Percentiles rank a stretch among this genome's conserved stretches.
These are phyloP conservation scores for Trifolium pratense DNA, from an alignment of 306 rosid species.

Conservation along the genomic window DNA sequence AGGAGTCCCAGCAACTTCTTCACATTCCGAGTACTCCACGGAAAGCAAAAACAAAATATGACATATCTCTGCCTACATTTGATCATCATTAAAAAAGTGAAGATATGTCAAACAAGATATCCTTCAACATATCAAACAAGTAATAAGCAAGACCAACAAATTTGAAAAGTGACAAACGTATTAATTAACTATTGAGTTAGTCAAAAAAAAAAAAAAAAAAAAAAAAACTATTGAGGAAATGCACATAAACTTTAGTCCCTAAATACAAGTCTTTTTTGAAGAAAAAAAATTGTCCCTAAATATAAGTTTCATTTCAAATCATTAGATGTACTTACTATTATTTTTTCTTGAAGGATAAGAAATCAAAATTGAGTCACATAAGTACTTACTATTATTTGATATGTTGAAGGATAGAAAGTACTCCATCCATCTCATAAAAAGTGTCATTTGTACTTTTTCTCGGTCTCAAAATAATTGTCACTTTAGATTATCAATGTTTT, in stretches of 20 bases:
- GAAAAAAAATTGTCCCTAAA: not conserved
- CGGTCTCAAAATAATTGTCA: no score
- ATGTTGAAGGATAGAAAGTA: no score
- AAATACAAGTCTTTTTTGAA: not conserved
- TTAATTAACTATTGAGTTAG: not conserved
- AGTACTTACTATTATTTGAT: no score
- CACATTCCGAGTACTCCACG: slow-evolving; percentile 83
- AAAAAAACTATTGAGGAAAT: not conserved
- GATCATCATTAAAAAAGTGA: slow-evolving; percentile 9
- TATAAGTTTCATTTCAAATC: not conserved
- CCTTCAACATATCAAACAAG: no score
- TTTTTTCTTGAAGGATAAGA: not conserved
- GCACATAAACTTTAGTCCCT: not conserved
- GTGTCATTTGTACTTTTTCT: no score
- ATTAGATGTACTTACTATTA: not conserved
- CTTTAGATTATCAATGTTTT: no score
- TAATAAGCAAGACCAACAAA: not conserved
- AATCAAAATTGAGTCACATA: not conserved
- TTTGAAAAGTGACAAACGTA: not conserved
- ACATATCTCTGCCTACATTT: slow-evolving; percentile 84
- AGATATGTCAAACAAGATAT: no score
- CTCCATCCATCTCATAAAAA: no score
- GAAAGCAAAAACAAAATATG: slow-evolving; percentile 72
- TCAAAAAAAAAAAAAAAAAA: no score
- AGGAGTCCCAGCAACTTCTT: slow-evolving; percentile 78